Conservation (phyloP, 2,329 filamentous ascomycete species). For the Phialophora expanda region DNA sequence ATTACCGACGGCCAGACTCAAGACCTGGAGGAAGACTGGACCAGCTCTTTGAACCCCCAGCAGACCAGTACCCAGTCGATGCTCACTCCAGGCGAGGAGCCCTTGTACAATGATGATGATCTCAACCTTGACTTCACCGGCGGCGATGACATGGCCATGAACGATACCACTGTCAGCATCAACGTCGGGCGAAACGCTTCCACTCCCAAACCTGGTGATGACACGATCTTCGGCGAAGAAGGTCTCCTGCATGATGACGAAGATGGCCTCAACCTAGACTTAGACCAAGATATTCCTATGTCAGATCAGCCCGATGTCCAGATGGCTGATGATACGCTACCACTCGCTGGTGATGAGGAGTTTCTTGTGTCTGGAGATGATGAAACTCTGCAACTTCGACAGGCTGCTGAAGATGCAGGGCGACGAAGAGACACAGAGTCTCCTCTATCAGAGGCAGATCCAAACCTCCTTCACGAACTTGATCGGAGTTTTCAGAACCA, state of each 20-base stretch:
- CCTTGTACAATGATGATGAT: conserved; percentile 65
- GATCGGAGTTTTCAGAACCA: conserved; percentile 66
- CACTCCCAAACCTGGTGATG: conserved; percentile 67
- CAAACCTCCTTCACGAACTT: conserved; percentile 64
- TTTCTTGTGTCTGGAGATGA: conserved; percentile 50
- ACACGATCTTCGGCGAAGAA: conserved; percentile 62
- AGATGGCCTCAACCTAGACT: conserved; percentile 57
- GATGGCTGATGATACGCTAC: conserved; percentile 60
- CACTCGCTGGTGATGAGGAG: conserved; percentile 60
- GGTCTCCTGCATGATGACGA: conserved; percentile 60
- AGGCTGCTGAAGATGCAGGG: conserved; percentile 41
- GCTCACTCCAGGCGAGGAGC: conserved; percentile 54
- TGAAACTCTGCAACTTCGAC: conserved; percentile 53
- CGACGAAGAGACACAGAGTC: conserved; percentile 56
- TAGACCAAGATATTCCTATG: conserved; percentile 54
- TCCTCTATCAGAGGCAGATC: conserved; percentile 60
- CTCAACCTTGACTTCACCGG: conserved; percentile 77
- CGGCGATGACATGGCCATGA: conserved; percentile 66
- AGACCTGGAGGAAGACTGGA: conserved; percentile 57
- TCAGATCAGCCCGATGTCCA: conserved; percentile 43
- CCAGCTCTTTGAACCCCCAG: conserved; percentile 76
- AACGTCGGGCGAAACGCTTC: conserved; percentile 91
- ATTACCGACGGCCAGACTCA: conserved; percentile 28
- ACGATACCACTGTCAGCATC: conserved; percentile 70
- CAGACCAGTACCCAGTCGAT: conserved; percentile 66